phyloP scores from a whole-genome alignment of 1,284 basidiomycete genomes.

The Cryptococcus neoformans region DNA sequence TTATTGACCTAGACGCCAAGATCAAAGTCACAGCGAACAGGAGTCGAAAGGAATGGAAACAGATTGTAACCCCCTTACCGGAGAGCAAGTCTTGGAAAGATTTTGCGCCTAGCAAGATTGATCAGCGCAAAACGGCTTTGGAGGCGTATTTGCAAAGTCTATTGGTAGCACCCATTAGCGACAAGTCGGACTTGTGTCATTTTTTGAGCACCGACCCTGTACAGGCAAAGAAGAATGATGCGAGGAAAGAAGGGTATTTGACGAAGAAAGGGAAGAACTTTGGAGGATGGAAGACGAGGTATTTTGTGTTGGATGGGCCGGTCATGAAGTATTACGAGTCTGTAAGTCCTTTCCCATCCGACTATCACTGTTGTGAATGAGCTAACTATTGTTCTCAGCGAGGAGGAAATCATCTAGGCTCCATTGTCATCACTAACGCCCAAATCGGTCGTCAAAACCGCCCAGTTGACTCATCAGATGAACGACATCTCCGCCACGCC shows the following conservation, averaged over 20 bases:
- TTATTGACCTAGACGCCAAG: conserved; percentile 70
- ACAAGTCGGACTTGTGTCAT: conserved; percentile 83
- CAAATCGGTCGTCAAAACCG: conserved; percentile 74
- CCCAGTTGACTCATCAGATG: conserved; percentile 60
- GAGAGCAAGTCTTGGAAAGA: conserved; percentile 94
- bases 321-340: conserved; percentile 91
- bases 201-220: conserved; percentile 90
- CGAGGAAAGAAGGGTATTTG: conserved; percentile 92
- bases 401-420: conserved; percentile 83
- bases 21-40: conserved; percentile 59
- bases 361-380: neutral
- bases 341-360: conserved; percentile 56
- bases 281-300: conserved; percentile 92
- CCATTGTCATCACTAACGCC: conserved; percentile 78
- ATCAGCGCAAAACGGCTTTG: conserved; percentile 84
- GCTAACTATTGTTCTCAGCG: conserved; percentile 55
- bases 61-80: conserved; percentile 75
- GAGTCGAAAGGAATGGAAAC: conserved; percentile 63
- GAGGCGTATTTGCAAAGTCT: conserved; percentile 87
- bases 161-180: conserved; percentile 75
- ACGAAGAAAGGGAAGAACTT: conserved; percentile 97
- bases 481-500: conserved; percentile 92
- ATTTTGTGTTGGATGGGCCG: conserved; percentile 84
- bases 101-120: conserved; percentile 92
- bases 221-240: conserved; percentile 77